Conservation (phyloP, 495 filamentous ascomycete species). For the Aspergillus nidulans region DNA sequence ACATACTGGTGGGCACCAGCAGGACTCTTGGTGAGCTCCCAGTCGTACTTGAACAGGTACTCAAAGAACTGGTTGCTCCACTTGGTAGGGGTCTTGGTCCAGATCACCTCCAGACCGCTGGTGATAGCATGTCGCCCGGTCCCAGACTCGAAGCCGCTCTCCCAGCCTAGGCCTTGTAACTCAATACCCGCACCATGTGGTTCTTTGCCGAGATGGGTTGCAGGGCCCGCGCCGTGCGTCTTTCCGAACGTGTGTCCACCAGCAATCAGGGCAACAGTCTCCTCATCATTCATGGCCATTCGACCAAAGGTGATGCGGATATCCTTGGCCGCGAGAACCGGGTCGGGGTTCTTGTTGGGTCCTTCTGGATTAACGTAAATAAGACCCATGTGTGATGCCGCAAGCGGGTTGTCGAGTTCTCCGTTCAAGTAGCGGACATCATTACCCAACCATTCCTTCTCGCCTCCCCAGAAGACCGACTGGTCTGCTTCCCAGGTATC, state of each 20-base stretch:
- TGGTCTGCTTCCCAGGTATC: slow-evolving; percentile 71
- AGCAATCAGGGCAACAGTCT: slow-evolving; percentile 70
- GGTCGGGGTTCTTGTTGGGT: slow-evolving; percentile 64
- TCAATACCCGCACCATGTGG: slow-evolving; percentile 59
- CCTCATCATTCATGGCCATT: slow-evolving; percentile 77
- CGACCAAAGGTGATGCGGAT: slow-evolving; percentile 67
- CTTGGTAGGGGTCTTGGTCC: slow-evolving; percentile 65
- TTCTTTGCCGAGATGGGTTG: slow-evolving; percentile 55
- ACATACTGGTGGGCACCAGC: slow-evolving; percentile 70
- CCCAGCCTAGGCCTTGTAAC: slow-evolving; percentile 65
- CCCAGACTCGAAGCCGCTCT: slow-evolving; percentile 52
- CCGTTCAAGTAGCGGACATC: slow-evolving; percentile 58
- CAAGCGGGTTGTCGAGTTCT: slow-evolving; percentile 59
- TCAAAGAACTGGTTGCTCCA: slow-evolving; percentile 66
- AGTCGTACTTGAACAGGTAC: slow-evolving; percentile 72
- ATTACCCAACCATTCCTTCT: slow-evolving; percentile 67
- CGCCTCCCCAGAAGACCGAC: slow-evolving; percentile 69
- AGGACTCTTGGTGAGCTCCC: slow-evolving; percentile 69
- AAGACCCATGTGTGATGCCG: slow-evolving; percentile 65
- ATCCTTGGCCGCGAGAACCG: slow-evolving; percentile 60
- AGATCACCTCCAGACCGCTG: slow-evolving; percentile 67
- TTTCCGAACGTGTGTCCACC: slow-evolving; percentile 73
- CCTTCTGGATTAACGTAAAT: slow-evolving; percentile 78
- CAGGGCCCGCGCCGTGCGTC: slow-evolving; percentile 63
- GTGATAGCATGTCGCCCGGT: slow-evolving; percentile 66